Evolutionary conservation across 2,329 filamentous ascomycete genomes (phyloP).

Genomic region (Fusarium coicis): DNA sequence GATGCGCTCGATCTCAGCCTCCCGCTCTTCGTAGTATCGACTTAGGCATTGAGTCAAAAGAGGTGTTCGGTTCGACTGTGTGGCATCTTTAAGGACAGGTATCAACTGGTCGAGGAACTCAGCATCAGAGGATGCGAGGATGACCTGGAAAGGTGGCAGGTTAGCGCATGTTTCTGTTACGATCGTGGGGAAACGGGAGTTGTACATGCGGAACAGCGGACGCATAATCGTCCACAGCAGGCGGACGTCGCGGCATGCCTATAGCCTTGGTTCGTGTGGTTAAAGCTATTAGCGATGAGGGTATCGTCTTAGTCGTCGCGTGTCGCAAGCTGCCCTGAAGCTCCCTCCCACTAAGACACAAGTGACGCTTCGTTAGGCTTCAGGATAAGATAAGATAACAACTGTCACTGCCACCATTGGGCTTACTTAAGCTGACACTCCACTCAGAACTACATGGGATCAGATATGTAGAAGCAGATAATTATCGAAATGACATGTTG

Average conservation of each 20-base stretch:
- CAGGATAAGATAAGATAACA: conserved; percentile 7
- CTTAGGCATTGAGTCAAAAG: conserved; percentile 76
- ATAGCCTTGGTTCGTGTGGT: conserved; percentile 13
- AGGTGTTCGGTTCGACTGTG: conserved; percentile 76
- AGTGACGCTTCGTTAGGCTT: conserved; percentile 9
- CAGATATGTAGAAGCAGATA: neutral
- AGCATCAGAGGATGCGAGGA: conserved; percentile 87
- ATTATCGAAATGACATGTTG: accelerated
- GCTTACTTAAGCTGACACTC: neutral
- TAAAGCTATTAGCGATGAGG: conserved; percentile 17
- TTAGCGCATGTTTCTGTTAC: conserved; percentile 15
- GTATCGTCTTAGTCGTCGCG: conserved; percentile 24
- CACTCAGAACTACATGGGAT: conserved; percentile 4
- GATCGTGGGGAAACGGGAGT: conserved; percentile 23
- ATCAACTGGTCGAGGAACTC: conserved; percentile 98
- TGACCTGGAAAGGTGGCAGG: conserved; percentile 70
- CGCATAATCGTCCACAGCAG: conserved; percentile 59
- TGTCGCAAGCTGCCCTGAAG: conserved; percentile 30
- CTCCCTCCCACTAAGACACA: conserved; percentile 8
- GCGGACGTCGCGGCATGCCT: conserved; percentile 58
- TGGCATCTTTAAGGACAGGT: conserved; percentile 90
- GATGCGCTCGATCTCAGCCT: conserved; percentile 91
- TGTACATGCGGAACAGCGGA: conserved; percentile 58
- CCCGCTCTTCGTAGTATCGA: conserved; percentile 85
- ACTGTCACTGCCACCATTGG: neutral